Base-by-base conservation (phyloP, 208 protist species). In the Acanthamoeba culbertsoni region DNA sequence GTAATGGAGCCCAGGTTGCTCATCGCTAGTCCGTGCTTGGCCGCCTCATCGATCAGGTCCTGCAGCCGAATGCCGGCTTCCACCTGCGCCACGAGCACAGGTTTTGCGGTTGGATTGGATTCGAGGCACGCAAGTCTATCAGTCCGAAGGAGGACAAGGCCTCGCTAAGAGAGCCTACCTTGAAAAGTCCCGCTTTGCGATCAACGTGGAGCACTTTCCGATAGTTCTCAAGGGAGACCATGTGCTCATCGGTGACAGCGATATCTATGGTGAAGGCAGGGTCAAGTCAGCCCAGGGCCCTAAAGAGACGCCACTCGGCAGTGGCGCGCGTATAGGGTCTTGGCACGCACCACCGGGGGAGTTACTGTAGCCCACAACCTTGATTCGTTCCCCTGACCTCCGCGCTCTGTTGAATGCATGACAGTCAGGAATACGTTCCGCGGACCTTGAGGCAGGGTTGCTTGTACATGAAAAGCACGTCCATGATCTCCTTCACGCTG, bases 171-270 rank as follows among this genome's bases (percentile, higher is more conserved):
- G 62, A 26, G 12, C 12, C 16, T 33, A 90, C 82, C 86, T 92
- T 92, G 0, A 92, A 23, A n/a, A 92, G 33, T 18, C 43, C 40
- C 18, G 45, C 37, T 57, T 55, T 45, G 14, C 62, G 40, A 18
- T 92, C 86, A 16, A 92, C 43, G 43, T 18, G 37, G 40, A 92
- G 86, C 28, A 92, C 42, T 0, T 42, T 28, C 0, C 46, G n/a
- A 35, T 92, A 92, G 40, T 77, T 77, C 46, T 92, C 86, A 2
- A 92, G 62, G 18, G 86, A 92, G 23, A 92, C 37, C 86, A 92
- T 92, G 62, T 75, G n/a, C 37, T 59, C 86, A 6, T 92, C 62
- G 8, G 86, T 92, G 18, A 92, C 42, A 20, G 86, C 86, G 7
- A 68, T 77, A 42, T 92, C 62, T 68, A 59, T 55, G 16, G 12